These are phyloP conservation scores for Trichoderma asperelloides DNA, from an alignment of 495 filamentous ascomycete species.

Conservation along the genomic window DNA sequence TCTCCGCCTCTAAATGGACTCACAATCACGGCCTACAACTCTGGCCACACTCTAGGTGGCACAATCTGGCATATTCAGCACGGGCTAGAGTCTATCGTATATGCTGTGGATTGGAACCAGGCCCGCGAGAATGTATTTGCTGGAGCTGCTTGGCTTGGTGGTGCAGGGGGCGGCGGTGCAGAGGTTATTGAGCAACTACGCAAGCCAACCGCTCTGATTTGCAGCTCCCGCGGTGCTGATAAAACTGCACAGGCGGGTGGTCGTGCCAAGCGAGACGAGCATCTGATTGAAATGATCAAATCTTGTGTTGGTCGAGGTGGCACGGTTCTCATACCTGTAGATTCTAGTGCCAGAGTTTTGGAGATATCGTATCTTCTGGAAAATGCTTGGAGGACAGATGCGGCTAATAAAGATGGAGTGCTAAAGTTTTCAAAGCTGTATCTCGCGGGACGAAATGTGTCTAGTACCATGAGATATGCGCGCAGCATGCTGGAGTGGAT, in stretches of 20 bases:
- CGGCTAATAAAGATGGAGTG: slow-evolving; percentile 47
- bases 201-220: slow-evolving; percentile 87
- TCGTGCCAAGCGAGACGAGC: slow-evolving; percentile 71
- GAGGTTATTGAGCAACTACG: slow-evolving; percentile 89
- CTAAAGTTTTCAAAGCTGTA: slow-evolving; percentile 67
- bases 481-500: slow-evolving; percentile 99
- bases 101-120: slow-evolving; percentile 97
- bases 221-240: slow-evolving; percentile 74
- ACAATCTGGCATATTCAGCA: slow-evolving; percentile 99
- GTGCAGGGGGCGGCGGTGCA: slow-evolving; percentile 66
- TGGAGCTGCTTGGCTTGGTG: slow-evolving; percentile 87
- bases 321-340: slow-evolving; percentile 89
- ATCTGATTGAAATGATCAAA: slow-evolving; percentile 73
- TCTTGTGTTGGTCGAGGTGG: slow-evolving; percentile 69
- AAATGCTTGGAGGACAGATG: slow-evolving; percentile 70
- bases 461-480: slow-evolving; percentile 76
- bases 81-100: slow-evolving; percentile 92
- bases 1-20: slow-evolving; percentile 86
- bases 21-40: slow-evolving; percentile 92
- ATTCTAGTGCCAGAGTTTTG: slow-evolving; percentile 88
- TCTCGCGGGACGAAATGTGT: slow-evolving; percentile 69
- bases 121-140: slow-evolving; percentile 85
- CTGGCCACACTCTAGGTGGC: slow-evolving; percentile 89
- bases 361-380: slow-evolving; percentile 90
- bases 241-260: slow-evolving; percentile 60